Evolutionary conservation across 352 stramenopile species (phyloP), one percentile per base, ranked within the genome.

Genomic region (Phytophthora lateralis): DNA sequence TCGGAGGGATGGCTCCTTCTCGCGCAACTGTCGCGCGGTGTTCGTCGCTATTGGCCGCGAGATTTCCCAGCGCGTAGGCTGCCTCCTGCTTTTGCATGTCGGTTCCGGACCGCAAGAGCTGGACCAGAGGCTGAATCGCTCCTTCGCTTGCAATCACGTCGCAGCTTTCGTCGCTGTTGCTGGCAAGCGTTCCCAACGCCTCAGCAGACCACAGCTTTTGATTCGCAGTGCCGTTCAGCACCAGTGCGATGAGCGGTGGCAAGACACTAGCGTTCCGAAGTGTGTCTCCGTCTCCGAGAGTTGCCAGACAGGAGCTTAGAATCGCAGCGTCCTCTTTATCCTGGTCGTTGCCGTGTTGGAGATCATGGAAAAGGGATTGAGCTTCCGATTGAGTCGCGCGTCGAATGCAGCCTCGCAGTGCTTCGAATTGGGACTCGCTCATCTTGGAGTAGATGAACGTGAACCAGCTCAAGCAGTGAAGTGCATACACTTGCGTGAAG

Each of bases 361-460:
- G 44, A 21, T 46, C 38, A 4, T 41, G 24, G n/a, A 69, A 14
- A 1, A 71, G 35, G 15, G 56, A 48, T 15, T 44, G 21, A 14
- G 61, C 42, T 20, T 71, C 55, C 26, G 26, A 29, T 11, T 32
- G 20, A 38, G 43, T 48, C 7, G 63, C 63, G 2, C 44, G 44
- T 26, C 43, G 63, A 58, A 63, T 56, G 6, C 49, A 62, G 0
- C 44, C 15, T 45, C 50, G 49, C 4, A 66, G 39, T 32, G 24
- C n/a, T 38, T 66, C 63, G 26, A 66, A 71, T 9, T 66, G 49
- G 0, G 39, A 48, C 8, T 66, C 56, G 49, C 34, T 54, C 51
- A 66, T 67, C 34, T 63, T 71, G 43, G 63, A 66, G 63, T 71
- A 62, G 24, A 63, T 63, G 34, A 63, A 71, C 10, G 56, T 67